These are phyloP conservation scores for Boletus mariae DNA, from an alignment of 1,284 basidiomycete genomes.

Conservation along the genomic window DNA sequence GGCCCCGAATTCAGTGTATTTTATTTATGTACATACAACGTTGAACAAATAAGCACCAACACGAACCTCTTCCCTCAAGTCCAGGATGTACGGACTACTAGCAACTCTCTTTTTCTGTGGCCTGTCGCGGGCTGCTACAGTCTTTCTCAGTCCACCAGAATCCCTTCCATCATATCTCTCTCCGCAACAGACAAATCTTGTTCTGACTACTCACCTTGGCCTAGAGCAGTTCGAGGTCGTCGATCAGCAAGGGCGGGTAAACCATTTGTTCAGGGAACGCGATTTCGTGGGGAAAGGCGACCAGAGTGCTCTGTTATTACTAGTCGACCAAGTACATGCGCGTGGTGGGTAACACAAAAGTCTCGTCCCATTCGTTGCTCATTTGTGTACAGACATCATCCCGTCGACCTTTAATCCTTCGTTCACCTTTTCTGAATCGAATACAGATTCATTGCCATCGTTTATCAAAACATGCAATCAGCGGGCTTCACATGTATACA, in stretches of 20 bases:
- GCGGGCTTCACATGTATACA: constrained; percentile 56
- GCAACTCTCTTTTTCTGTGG: constrained; percentile 29
- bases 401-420: constrained; percentile 45
- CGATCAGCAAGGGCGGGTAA: constrained; percentile 31
- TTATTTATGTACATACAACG: not conserved
- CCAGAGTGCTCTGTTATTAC: constrained; percentile 51
- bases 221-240: constrained; percentile 62
- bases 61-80: not conserved
- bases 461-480: constrained; percentile 54
- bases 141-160: constrained; percentile 49
- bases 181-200: constrained; percentile 52
- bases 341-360: constrained; percentile 41
- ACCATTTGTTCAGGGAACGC: constrained; percentile 37
- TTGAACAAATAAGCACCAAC: constrained; percentile 12
- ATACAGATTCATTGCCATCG: constrained; percentile 32
- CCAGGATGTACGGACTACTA: constrained; percentile 30
- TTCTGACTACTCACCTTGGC: constrained; percentile 64
- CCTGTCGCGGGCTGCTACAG: constrained; percentile 42
- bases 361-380: not conserved
- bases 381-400: constrained; percentile 42
- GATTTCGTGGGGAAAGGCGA: constrained; percentile 56
- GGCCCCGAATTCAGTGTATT: not conserved
- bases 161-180: constrained; percentile 39
- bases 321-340: constrained; percentile 54
- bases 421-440: constrained; percentile 34